A percentile compares a stretch with the other conserved stretches of the same genome.
phyloP scores from a whole-genome alignment of 805 yeast genomes.

The Wickerhamiella nectarea region DNA sequence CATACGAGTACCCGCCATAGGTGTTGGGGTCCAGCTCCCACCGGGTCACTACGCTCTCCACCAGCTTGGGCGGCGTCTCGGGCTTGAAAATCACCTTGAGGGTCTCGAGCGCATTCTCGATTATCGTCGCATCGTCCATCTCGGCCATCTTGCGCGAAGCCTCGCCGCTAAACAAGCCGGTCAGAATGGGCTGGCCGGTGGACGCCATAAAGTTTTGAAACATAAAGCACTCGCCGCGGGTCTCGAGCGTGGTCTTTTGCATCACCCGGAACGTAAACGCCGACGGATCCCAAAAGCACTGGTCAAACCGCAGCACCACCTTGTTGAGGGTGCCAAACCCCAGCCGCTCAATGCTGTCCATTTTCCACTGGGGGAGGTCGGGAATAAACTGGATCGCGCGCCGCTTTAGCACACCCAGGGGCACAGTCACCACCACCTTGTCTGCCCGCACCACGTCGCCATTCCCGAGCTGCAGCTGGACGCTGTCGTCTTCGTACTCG shows the following conservation, averaged over 20 bases:
- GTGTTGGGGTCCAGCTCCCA: slow-evolving; percentile 77
- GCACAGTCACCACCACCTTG: slow-evolving; percentile 29
- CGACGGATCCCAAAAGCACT: slow-evolving; percentile 29
- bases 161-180: slow-evolving; percentile 29
- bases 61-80: slow-evolving; percentile 19
- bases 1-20: slow-evolving; percentile 58
- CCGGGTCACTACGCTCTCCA: slow-evolving; percentile 36
- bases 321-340: slow-evolving; percentile 31
- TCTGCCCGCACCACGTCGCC: slow-evolving; percentile 32
- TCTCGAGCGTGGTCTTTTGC: slow-evolving; percentile 14
- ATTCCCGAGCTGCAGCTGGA: slow-evolving; percentile 26
- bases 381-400: slow-evolving; percentile 30
- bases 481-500: slow-evolving; percentile 26
- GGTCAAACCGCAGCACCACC: slow-evolving; percentile 27
- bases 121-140: slow-evolving; percentile 25
- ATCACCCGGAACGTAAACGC: slow-evolving; percentile 23
- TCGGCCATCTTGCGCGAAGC: slow-evolving; percentile 26
- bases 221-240: slow-evolving; percentile 29
- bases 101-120: slow-evolving; percentile 24
- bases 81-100: slow-evolving; percentile 23
- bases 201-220: slow-evolving; percentile 28
- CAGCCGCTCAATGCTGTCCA: slow-evolving; percentile 28
- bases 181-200: slow-evolving; percentile 28
- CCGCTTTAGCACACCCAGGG: slow-evolving; percentile 30
- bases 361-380: slow-evolving; percentile 30